Evolutionary conservation across 441 rosid species (phyloP).

Genomic region (Rhodomyrtus psidioides): DNA sequence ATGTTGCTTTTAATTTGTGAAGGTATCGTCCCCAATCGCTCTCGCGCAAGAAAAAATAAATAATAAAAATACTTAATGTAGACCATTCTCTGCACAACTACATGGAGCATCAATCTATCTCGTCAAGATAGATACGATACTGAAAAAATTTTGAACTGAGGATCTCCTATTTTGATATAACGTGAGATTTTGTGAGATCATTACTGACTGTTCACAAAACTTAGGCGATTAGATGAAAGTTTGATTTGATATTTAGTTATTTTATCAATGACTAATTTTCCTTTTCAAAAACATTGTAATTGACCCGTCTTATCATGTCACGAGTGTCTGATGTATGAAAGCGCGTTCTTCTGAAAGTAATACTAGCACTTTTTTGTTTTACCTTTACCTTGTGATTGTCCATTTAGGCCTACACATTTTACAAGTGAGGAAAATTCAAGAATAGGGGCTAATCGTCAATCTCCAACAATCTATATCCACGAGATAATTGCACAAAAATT

Average conservation of each 20-base stretch:
- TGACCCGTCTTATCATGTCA: background rate
- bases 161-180: too few relatives aligned
- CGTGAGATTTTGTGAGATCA: too few relatives aligned
- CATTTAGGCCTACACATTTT: background rate
- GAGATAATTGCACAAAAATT: background rate
- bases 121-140: too few relatives aligned
- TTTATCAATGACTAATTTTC: too few relatives aligned
- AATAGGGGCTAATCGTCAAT: background rate
- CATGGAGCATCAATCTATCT: background rate
- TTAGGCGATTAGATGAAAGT: too few relatives aligned
- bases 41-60: background rate
- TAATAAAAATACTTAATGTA: background rate
- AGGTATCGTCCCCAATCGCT: background rate
- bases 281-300: too few relatives aligned
- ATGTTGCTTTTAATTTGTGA: background rate
- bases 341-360: background rate
- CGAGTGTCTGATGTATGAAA: background rate
- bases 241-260: too few relatives aligned
- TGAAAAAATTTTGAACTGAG: too few relatives aligned
- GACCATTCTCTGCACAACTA: background rate
- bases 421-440: background rate
- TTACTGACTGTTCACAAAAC: too few relatives aligned
- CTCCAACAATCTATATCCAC: rapidly evolving
- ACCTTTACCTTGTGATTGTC: background rate
- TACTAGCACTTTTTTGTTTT: too few relatives aligned